A percentile compares a stretch with the other conserved stretches of the same genome.
Conservation (phyloP, 164 flowering plant genomes). For the Tetrastigma voinierianum region DNA sequence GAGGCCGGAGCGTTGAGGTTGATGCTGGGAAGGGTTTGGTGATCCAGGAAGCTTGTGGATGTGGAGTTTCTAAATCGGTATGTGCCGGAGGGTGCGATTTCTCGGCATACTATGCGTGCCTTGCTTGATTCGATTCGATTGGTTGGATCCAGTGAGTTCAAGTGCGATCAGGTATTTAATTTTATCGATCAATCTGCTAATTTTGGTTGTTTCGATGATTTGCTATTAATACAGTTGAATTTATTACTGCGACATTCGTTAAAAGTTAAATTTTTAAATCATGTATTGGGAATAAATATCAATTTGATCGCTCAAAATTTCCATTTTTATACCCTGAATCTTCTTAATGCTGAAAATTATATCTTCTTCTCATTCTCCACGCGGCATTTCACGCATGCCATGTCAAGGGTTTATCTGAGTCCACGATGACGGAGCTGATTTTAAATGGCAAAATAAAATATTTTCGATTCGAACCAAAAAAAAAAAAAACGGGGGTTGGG, state of each 20-base stretch:
- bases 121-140: slow-evolving; percentile 57
- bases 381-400: no score
- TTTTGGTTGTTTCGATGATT: no score
- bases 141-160: slow-evolving; percentile 36
- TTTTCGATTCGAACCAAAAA: no score
- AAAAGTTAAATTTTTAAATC: no score
- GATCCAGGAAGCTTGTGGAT: slow-evolving; percentile 31
- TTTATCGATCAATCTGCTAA: not conserved
- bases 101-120: slow-evolving; percentile 67
- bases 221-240: no score
- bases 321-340: not conserved
- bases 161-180: slow-evolving; percentile 62
- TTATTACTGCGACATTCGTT: no score
- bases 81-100: slow-evolving; percentile 52
- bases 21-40: slow-evolving; percentile 30
- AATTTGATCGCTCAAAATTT: not conserved
- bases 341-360: no score
- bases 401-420: no score
- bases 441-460: no score
- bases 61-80: slow-evolving; percentile 44
- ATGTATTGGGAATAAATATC: not conserved
- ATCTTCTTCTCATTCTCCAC: no score
- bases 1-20: slow-evolving; percentile 65
- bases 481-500: no score
- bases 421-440: no score